These are phyloP conservation scores for Kalaharituber pfeilii DNA, from an alignment of 2,329 filamentous ascomycete genomes.

Conservation along the genomic window DNA sequence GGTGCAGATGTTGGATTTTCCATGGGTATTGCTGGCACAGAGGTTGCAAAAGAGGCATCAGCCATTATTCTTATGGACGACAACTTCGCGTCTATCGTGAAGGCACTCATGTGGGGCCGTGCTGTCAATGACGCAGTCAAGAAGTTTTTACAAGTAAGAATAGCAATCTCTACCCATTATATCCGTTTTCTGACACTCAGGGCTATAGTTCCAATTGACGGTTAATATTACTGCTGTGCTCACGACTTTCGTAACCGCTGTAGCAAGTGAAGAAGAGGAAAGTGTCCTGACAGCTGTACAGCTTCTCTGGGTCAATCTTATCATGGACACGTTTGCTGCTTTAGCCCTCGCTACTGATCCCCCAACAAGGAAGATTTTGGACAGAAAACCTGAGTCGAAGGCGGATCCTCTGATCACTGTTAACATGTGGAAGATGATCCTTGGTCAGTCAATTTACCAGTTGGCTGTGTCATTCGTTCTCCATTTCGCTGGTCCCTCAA, in stretches of 20 bases:
- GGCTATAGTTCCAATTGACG: slow-evolving; percentile 51
- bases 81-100: slow-evolving; percentile 46
- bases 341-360: slow-evolving; percentile 78
- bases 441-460: slow-evolving; percentile 82
- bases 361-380: slow-evolving; percentile 61
- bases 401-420: slow-evolving; percentile 61
- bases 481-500: slow-evolving; percentile 51
- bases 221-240: slow-evolving; percentile 86
- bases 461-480: slow-evolving; percentile 61
- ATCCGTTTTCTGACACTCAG: slow-evolving; percentile 2
- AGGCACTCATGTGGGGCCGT: slow-evolving; percentile 44
- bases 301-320: slow-evolving; percentile 88
- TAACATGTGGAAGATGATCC: slow-evolving; percentile 99
- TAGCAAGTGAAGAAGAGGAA: slow-evolving; percentile 47
- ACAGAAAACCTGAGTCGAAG: slow-evolving; percentile 63
- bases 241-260: slow-evolving; percentile 73
- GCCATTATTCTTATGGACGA: slow-evolving; percentile 46
- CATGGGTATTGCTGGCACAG: slow-evolving; percentile 49
- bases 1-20: slow-evolving; percentile 50
- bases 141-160: slow-evolving; percentile 31
- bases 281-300: slow-evolving; percentile 80
- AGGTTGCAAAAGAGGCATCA: slow-evolving; percentile 45
- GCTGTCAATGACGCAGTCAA: slow-evolving; percentile 39
- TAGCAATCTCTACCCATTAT: background rate
- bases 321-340: slow-evolving; percentile 91